These are phyloP conservation scores for Ophiobolus disseminans DNA, from an alignment of 2,329 filamentous ascomycete species.

Conservation along the genomic window DNA sequence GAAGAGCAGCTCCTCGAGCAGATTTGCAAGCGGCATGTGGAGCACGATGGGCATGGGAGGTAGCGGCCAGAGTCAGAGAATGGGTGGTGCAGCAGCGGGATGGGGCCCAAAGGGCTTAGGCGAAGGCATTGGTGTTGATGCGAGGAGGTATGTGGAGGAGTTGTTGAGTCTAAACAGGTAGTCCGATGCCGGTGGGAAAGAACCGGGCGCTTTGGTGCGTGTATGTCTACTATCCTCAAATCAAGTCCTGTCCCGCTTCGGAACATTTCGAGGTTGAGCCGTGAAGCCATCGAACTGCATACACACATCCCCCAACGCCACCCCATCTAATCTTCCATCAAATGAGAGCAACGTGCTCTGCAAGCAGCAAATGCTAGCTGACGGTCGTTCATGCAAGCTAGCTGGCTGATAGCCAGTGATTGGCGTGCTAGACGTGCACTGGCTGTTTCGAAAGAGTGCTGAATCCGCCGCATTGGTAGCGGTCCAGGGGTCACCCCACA, in stretches of 20 bases:
- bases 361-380: not conserved
- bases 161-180: conserved; percentile 67
- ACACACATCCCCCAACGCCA: not conserved
- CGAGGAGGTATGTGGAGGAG: conserved; percentile 75
- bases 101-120: conserved; percentile 67
- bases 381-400: not conserved
- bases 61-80: conserved; percentile 30
- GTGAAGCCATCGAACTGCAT: no score
- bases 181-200: not conserved
- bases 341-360: not conserved
- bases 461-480: not conserved
- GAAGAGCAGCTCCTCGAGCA: conserved; percentile 25
- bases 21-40: conserved; percentile 46
- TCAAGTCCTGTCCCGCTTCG: no score
- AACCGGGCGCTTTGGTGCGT: no score
- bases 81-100: conserved; percentile 54
- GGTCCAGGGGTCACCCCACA: conserved; percentile 1
- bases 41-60: conserved; percentile 29
- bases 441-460: conserved; percentile 1
- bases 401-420: not conserved
- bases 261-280: no score
- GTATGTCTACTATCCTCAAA: no score
- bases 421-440: not conserved
- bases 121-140: conserved; percentile 79
- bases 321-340: not conserved